These are phyloP conservation scores for Novymonas esmeraldas DNA, from an alignment of 208 protist species.

Conservation along the genomic window DNA sequence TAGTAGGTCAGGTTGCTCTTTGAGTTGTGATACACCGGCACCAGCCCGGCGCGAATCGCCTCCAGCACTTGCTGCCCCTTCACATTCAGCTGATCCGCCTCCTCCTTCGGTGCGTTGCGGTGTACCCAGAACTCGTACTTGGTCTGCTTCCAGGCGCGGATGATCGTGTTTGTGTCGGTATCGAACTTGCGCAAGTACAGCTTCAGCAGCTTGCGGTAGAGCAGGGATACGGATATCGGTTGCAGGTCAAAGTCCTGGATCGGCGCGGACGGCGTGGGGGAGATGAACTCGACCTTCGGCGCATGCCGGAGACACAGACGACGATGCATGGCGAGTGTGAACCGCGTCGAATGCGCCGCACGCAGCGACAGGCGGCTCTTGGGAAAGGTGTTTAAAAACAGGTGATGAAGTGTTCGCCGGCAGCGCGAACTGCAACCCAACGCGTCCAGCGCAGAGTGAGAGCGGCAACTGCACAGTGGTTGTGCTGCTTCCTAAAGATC, in stretches of 20 bases:
- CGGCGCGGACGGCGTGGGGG: conserved; percentile 58
- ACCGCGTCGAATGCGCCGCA: not conserved
- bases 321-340: conserved; percentile 24
- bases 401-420: too few species aligned
- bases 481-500: too few species aligned
- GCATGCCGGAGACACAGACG: conserved; percentile 18
- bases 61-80: conserved; percentile 80
- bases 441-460: too few species aligned
- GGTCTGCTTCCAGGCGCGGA: conserved; percentile 87
- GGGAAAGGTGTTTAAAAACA: too few species aligned
- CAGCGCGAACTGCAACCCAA: too few species aligned
- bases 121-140: conserved; percentile 88
- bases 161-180: conserved; percentile 82
- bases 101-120: conserved; percentile 45
- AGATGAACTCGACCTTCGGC: conserved; percentile 73
- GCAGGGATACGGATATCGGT: conserved; percentile 57
- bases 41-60: conserved; percentile 71
- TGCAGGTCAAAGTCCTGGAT: conserved; percentile 56
- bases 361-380: too few species aligned
- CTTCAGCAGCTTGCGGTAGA: conserved; percentile 85
- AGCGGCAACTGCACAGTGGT: too few species aligned
- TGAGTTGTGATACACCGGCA: conserved; percentile 72
- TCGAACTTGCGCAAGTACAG: conserved; percentile 88
- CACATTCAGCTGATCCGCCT: conserved; percentile 72
- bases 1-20: conserved; percentile 81